Evolutionary conservation across 2,329 filamentous ascomycete genomes (phyloP).

Genomic region (Colletotrichum liaoningense): DNA sequence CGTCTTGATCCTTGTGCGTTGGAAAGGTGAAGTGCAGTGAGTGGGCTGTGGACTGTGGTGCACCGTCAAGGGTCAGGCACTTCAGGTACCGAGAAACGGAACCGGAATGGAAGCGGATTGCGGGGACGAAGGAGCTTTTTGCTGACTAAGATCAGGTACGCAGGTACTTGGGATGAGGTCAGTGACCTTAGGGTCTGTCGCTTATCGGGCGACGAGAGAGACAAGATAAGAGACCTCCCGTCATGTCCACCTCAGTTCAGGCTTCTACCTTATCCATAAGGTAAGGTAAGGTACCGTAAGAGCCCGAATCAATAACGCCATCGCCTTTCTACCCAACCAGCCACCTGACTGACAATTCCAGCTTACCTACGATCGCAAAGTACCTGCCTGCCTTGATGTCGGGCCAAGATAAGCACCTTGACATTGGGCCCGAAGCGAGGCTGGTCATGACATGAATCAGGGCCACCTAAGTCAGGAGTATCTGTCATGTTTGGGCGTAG

Average conservation of each 20-base stretch:
- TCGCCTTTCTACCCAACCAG: background rate
- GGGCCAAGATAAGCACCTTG: background rate
- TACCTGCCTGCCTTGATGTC: background rate
- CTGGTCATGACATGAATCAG: background rate
- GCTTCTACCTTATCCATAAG: too few species aligned
- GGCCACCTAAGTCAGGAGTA: background rate
- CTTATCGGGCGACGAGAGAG: background rate
- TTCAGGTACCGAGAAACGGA: conserved; percentile 23
- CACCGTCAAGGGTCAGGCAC: background rate
- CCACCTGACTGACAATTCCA: background rate
- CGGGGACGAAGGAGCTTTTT: background rate
- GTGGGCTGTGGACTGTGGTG: background rate
- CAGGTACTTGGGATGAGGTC: background rate
- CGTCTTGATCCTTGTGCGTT: background rate
- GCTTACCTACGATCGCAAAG: background rate
- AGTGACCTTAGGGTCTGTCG: background rate
- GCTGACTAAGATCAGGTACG: background rate
- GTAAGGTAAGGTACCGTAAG: background rate
- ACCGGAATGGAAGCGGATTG: conserved; percentile 3
- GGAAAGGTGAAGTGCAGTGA: background rate
- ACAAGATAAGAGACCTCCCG: background rate
- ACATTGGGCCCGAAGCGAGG: background rate
- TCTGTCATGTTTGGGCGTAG: background rate
- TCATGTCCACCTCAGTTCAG: too few species aligned
- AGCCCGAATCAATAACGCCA: background rate